Base-by-base conservation (phyloP, 345 rosid genomes). In the Bruguiera gymnorhiza region DNA sequence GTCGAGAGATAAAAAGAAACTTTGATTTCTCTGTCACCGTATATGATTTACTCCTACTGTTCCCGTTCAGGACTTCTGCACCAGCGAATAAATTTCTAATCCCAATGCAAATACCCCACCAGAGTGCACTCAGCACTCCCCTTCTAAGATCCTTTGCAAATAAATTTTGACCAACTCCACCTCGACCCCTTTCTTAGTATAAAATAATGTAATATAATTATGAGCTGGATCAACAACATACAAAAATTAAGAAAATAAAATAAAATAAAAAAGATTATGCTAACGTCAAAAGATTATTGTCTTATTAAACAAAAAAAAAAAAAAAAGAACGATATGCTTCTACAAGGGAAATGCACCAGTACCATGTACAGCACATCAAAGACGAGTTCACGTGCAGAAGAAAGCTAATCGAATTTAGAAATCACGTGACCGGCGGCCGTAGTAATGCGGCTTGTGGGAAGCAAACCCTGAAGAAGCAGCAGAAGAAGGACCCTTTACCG, bases 401-500 rank as follows among this genome's bases (percentile, higher is more conserved):
- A 67, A 30, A 61, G 76, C 34, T 2, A 31, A 26, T 21, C 3
- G 23, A 36, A 15, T 6, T 23, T 56, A 50, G 54, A 55, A 23
- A 30, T 29, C 67, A 34, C 46, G 60, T 23, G 30, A 29, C 55
- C 67, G 43, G 13, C 37, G 24, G 2, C 54, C 30, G 8, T 60
- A 67, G 61, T 46, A 9, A 54, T 32, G 54, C 36, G 20, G 57
- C 34, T 53, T 20, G 4, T 55, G 37, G 11, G 19, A 54, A 27
- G 31, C 10, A 1, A 15, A 8, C 18, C 57, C 24, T 26, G 36
- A 13, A 20, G 23, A 21, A 8, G 2, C 11, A 7, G 8, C 16
- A 21, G 71, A 50, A 8, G 80, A 58, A 37, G 75, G 62, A 1
- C 78, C 46, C 65, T 75, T 72, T 62, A 68, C 84, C 0, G 90